Base-by-base conservation (phyloP, 129 eudicot species). In the Flaveria trinervia region DNA sequence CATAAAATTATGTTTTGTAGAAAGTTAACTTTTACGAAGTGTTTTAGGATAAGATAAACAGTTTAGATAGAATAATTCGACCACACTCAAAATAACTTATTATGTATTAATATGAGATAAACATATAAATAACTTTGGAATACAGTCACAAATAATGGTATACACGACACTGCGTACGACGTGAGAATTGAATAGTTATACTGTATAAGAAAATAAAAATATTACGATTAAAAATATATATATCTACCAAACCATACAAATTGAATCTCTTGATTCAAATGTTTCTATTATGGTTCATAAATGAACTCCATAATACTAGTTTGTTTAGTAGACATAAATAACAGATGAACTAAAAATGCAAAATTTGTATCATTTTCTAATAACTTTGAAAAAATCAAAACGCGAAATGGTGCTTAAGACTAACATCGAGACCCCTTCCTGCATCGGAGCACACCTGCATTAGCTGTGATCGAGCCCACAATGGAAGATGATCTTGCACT, bases 401-500 rank as follows among this genome's bases (percentile, higher is more conserved):
- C 9, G 55, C 28, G 8, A 18, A n/a, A 15, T 78, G 62, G n/a
- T 49, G 6, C 14, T 13, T 49, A 49, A 55, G 36, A 60, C 62
- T 83, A 90, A 68, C 96, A 90, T 3, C 84, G 77, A 23, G 79
- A 78, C 57, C 92, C 92, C 70, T 82, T 87, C 76, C 41, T 82
- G 84, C 97, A 92, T 14, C 22, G 55, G 9, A 92, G 85, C 25
- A 84, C 80, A 25, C 97, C 97, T 0, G 97, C 92, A 2, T 70
- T 81, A 59, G 54, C 67, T 0, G 97, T 92, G 36, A 92, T 77
- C 4, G 91, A 79, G 64, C 84, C 82, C 25, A 92, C 84, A 1
- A 89, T 45, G 0, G 89, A 74, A 74, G 97, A 89, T 12, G 97
- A 85, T 54, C 89, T 81, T 25, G 96, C 96, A 26, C 92, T 80